These are phyloP conservation scores for Pleurotus citrinopileatus DNA, from an alignment of 768 basidiomycete genomes.

Conservation along the genomic window DNA sequence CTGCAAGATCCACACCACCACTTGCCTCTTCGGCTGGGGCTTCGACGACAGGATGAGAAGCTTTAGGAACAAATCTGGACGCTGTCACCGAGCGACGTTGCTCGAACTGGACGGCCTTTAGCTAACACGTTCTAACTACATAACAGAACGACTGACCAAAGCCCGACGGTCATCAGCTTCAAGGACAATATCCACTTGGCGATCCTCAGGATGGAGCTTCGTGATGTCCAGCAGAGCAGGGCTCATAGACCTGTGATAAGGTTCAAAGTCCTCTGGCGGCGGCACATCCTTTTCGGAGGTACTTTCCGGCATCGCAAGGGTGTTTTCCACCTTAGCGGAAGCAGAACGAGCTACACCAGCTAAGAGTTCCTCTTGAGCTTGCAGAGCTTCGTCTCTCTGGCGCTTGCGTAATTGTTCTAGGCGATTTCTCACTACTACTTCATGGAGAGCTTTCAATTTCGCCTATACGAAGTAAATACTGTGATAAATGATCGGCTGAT, in stretches of 20 bases:
- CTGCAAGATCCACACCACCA: conserved; percentile 74
- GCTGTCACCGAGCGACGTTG: conserved; percentile 80
- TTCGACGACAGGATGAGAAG: conserved; percentile 57
- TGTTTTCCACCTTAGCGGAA: conserved; percentile 32
- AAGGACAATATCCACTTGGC: conserved; percentile 74
- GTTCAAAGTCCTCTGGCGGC: conserved; percentile 66
- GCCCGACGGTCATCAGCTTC: conserved; percentile 60
- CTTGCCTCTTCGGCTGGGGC: conserved; percentile 52
- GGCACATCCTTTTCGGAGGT: conserved; percentile 30
- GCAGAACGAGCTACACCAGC: conserved; percentile 72
- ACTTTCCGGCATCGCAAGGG: not conserved
- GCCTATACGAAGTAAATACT: conserved; percentile 46
- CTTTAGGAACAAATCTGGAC: conserved; percentile 85
- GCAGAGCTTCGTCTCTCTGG: conserved; percentile 93
- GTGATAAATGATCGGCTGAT: conserved; percentile 1
- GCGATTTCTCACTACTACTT: conserved; percentile 94
- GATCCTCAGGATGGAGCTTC: conserved; percentile 70
- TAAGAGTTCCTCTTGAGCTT: conserved; percentile 87
- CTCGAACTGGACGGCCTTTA: conserved; percentile 49
- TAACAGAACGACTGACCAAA: conserved; percentile 51
- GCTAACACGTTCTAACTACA: conserved; percentile 9
- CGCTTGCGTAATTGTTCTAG: conserved; percentile 93
- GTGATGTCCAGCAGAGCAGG: conserved; percentile 73
- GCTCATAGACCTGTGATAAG: conserved; percentile 85
- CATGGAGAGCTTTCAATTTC: conserved; percentile 88